phyloP scores from a whole-genome alignment of 2,329 filamentous ascomycete species.

The Venturia pyrina region DNA sequence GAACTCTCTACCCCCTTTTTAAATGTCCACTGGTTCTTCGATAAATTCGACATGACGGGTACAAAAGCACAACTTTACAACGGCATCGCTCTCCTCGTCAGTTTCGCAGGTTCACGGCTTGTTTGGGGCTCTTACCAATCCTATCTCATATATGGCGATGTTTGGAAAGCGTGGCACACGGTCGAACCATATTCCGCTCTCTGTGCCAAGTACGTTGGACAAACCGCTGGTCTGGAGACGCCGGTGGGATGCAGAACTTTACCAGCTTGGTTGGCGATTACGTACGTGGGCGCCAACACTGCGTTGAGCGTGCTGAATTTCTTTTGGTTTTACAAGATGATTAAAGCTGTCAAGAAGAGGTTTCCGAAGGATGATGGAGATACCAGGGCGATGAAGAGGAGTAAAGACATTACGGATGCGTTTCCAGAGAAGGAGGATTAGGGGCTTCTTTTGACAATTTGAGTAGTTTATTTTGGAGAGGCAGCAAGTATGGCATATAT shows the following conservation, averaged over 20 bases:
- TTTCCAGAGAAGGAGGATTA: background rate
- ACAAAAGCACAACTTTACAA: constrained; percentile 48
- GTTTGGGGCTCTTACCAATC: constrained; percentile 70
- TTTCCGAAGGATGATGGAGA: constrained; percentile 47
- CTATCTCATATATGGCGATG: constrained; percentile 52
- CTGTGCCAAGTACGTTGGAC: constrained; percentile 11
- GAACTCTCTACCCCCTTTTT: constrained; percentile 78
- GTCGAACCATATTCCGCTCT: constrained; percentile 17
- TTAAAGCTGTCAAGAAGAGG: constrained; percentile 64
- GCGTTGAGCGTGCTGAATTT: constrained; percentile 68
- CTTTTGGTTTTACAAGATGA: constrained; percentile 84
- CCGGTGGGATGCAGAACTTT: constrained; percentile 25
- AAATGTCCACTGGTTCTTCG: constrained; percentile 87
- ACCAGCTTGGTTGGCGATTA: constrained; percentile 58
- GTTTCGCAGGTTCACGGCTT: constrained; percentile 28
- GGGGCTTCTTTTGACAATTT: background rate
- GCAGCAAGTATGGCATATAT: too few relatives aligned
- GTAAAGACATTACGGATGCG: background rate
- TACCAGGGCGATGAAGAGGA: background rate
- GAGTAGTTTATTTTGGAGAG: too few relatives aligned
- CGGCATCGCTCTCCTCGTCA: constrained; percentile 29
- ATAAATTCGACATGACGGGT: constrained; percentile 75
- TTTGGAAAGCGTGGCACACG: constrained; percentile 32
- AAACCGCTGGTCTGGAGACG: constrained; percentile 24
- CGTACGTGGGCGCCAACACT: constrained; percentile 62